These are phyloP conservation scores for Forsythia viridissima DNA, from an alignment of 257 asterid species.

Conservation along the genomic window DNA sequence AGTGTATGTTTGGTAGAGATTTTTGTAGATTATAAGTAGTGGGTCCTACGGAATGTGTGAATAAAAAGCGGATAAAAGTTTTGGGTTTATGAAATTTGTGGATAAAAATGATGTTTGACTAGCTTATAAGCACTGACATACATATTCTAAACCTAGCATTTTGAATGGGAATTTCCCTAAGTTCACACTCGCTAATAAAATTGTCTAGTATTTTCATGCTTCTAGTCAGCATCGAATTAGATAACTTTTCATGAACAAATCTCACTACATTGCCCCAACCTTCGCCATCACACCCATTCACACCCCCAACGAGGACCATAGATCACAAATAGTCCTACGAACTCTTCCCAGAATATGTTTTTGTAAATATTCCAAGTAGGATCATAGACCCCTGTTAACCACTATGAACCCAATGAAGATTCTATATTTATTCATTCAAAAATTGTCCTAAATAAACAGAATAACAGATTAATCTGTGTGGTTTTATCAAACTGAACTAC, in stretches of 20 bases:
- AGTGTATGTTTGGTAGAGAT: too few relatives aligned
- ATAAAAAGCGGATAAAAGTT: too few relatives aligned
- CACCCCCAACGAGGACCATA: not conserved
- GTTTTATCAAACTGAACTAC: not conserved
- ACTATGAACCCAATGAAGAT: too few relatives aligned
- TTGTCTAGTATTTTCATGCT: not conserved
- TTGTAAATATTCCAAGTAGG: too few relatives aligned
- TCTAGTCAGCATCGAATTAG: not conserved
- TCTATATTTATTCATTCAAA: too few relatives aligned
- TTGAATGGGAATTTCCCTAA: not conserved
- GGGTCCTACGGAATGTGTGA: too few relatives aligned
- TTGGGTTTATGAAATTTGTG: too few relatives aligned
- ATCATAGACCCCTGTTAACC: too few relatives aligned
- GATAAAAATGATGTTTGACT: too few relatives aligned
- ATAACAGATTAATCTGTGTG: not conserved
- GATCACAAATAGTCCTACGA: not conserved
- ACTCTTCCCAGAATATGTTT: not conserved
- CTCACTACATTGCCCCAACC: not conserved
- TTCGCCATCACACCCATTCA: not conserved
- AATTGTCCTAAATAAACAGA: not conserved
- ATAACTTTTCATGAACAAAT: not conserved
- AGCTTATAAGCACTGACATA: too few relatives aligned
- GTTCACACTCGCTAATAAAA: too few relatives aligned
- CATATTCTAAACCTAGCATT: not conserved
- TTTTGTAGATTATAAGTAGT: too few relatives aligned